phyloP scores from a whole-genome alignment of 1,284 basidiomycete genomes.

The Inonotus hispidus region DNA sequence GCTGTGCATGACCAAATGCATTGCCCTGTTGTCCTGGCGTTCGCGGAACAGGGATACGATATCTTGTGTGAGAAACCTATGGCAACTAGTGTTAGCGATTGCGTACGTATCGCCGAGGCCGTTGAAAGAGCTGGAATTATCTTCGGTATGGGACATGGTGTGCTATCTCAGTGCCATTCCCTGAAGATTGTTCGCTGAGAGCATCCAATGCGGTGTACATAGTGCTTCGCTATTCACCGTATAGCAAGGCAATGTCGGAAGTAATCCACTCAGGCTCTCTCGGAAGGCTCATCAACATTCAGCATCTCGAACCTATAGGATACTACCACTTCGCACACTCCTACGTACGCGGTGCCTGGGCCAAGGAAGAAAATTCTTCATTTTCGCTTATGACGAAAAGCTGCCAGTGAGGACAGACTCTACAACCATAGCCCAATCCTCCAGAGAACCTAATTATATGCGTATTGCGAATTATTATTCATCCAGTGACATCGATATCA shows the following conservation, averaged over 20 bases:
- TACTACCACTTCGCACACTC: slow-evolving; percentile 84
- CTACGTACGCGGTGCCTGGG: slow-evolving; percentile 80
- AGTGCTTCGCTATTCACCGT: slow-evolving; percentile 86
- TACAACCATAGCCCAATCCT: neutral
- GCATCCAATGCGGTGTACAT: neutral
- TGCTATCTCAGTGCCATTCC: slow-evolving; percentile 18
- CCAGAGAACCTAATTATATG: neutral
- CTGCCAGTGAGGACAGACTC: slow-evolving; percentile 82
- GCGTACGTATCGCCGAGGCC: slow-evolving; percentile 67
- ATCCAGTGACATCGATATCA: slow-evolving; percentile 73
- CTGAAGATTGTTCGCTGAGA: neutral
- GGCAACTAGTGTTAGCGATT: slow-evolving; percentile 70
- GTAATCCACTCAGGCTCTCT: slow-evolving; percentile 66
- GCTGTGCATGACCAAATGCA: slow-evolving; percentile 78
- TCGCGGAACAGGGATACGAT: slow-evolving; percentile 76
- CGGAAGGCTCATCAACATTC: slow-evolving; percentile 74
- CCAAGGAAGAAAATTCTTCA: slow-evolving; percentile 58
- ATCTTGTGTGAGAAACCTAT: slow-evolving; percentile 90
- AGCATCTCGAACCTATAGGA: slow-evolving; percentile 74
- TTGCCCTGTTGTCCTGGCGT: slow-evolving; percentile 63
- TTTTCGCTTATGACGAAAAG: slow-evolving; percentile 86
- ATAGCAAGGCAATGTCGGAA: slow-evolving; percentile 63
- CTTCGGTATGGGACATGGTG: slow-evolving; percentile 84
- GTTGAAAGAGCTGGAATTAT: slow-evolving; percentile 63
- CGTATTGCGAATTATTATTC: neutral